Evolutionary conservation across 768 basidiomycete genomes (phyloP), one percentile per base, ranked within the genome.

Genomic region (Kwoniella mangroviensis): DNA sequence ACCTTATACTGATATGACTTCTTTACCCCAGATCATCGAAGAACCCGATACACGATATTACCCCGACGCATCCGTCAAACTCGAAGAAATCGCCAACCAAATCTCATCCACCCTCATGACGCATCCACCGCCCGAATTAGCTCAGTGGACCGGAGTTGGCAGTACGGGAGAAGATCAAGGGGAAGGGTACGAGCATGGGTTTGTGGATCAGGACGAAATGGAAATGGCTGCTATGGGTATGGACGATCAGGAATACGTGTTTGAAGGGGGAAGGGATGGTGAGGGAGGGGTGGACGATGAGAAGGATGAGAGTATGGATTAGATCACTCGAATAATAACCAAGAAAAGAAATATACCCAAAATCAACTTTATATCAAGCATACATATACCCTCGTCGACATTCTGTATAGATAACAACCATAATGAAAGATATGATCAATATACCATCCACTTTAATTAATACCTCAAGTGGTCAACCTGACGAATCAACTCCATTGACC

Each of bases 1-100:
- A 11, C 45, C 13, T 19, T 49, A 15, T 19, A 65, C 40, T 55
- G 64, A 43, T 15, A 41, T 65, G 15, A 15, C 22, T 45, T n/a
- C 55, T 21, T 21, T 59, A 4, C 26, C 41, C 21, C 43, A 97
- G 94, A 91, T 96, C 65, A 88, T 98, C 10, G 95, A 98, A 83
- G 94, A 98, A 81, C 84, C 93, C 2, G 92, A 94, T 82, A 90
- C 92, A 73, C 88, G 94, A 54, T 87, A 94, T 4, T 61, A 68
- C n/a, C 89, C 90, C 0, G 87, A 89, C 51, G 85, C 86, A 41
- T 89, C 91, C 83, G 87, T 90, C 2, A 88, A 89, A 10, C 88
- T 95, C 12, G 84, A 94, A 0, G 77, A 80, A 4, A 74, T 79
- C 9, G 68, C 57, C 17, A 26, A 59, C 9, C 80, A 85, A 34